Evolutionary conservation across 345 rosid genomes (phyloP).

Genomic region (Rhizophora mangle): DNA sequence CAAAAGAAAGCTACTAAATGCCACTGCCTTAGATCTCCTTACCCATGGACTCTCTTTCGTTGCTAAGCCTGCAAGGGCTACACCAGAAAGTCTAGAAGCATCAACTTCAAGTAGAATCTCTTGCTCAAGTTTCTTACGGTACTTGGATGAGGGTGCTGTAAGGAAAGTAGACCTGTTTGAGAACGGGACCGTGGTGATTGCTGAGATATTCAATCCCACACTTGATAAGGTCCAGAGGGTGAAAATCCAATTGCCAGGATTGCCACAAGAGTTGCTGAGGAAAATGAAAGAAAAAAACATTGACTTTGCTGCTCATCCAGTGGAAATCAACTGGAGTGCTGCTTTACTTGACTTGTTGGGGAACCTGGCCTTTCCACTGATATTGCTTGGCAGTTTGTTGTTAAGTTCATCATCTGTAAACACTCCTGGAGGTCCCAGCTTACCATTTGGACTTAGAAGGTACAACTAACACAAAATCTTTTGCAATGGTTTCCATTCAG

Average conservation of each 20-base stretch:
- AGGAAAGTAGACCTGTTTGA: constrained; percentile 71
- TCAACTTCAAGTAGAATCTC: constrained; percentile 54
- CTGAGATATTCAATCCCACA: constrained; percentile 51
- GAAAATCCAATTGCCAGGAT: constrained; percentile 61
- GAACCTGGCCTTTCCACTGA: constrained; percentile 60
- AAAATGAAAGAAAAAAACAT: constrained; percentile 62
- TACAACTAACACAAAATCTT: constrained; percentile 4
- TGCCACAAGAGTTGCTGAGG: constrained; percentile 52
- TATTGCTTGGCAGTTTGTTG: constrained; percentile 55
- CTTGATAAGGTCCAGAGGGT: constrained; percentile 58
- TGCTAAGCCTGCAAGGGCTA: constrained; percentile 42
- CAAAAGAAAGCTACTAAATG: constrained; percentile 43
- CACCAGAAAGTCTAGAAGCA: constrained; percentile 50
- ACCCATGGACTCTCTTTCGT: constrained; percentile 19
- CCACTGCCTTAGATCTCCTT: constrained; percentile 34
- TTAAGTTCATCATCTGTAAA: constrained; percentile 36
- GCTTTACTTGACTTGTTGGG: constrained; percentile 48
- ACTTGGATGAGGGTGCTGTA: constrained; percentile 52
- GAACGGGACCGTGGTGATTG: constrained; percentile 62
- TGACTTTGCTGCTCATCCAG: constrained; percentile 63
- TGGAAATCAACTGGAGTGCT: constrained; percentile 45
- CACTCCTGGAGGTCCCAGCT: constrained; percentile 50
- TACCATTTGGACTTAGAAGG: constrained; percentile 81
- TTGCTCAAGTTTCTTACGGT: constrained; percentile 57
- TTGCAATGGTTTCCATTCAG: neutral